A percentile compares a stretch with the other conserved stretches of the same genome.
Evolutionary conservation across 2,329 filamentous ascomycete species (phyloP).

Genomic region (Huntiella moniliformis): DNA sequence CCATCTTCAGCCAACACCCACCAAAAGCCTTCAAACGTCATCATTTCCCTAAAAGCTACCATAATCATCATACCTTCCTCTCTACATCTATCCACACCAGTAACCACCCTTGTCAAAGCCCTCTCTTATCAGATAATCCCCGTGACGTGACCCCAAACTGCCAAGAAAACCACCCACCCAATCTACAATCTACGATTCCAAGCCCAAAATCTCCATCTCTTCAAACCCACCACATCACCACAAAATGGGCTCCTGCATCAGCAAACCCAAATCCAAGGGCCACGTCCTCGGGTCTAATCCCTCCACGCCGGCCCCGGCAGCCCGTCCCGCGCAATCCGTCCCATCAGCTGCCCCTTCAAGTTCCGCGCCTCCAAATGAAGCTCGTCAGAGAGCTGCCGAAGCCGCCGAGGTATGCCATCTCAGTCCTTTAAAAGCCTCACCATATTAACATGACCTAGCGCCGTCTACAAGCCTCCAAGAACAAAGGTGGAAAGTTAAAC

Average conservation of each 20-base stretch:
- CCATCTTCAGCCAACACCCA: no score
- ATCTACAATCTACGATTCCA: not conserved
- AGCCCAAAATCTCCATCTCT: not conserved
- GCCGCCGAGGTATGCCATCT: conserved; percentile 6
- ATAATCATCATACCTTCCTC: no score
- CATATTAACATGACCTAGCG: conserved; percentile 28
- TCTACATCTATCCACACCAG: no score
- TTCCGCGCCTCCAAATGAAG: conserved; percentile 9
- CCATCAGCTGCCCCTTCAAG: conserved; percentile 4
- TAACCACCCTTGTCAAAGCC: not conserved
- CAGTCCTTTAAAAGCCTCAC: not conserved
- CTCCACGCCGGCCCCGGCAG: conserved; percentile 20
- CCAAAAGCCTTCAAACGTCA: no score
- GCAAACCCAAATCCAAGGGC: conserved; percentile 51
- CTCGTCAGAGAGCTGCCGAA: conserved; percentile 6
- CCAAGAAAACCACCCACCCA: not conserved
- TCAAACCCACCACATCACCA: not conserved
- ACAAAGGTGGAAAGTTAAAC: conserved; percentile 47
- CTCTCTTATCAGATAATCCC: not conserved
- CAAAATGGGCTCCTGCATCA: conserved; percentile 72
- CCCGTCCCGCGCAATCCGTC: conserved; percentile 19
- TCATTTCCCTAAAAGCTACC: no score
- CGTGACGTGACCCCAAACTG: not conserved
- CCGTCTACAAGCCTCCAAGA: conserved; percentile 39
- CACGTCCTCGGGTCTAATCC: conserved; percentile 46